phyloP scores from a whole-genome alignment of 768 basidiomycete genomes.

The Tricholoma saponaceum region DNA sequence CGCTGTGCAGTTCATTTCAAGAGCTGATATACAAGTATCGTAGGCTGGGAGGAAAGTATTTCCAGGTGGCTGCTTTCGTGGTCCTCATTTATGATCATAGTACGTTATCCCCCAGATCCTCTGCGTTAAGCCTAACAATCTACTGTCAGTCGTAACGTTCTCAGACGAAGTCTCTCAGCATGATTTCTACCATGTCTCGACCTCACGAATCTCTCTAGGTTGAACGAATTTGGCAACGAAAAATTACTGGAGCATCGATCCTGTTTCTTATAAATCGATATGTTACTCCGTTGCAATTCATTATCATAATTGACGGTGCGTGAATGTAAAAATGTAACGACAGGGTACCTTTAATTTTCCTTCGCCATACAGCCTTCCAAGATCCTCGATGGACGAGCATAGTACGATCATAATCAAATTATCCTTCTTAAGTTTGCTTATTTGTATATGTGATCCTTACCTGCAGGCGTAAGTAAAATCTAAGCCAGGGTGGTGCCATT shows the following conservation, averaged over 20 bases:
- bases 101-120: neutral
- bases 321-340: neutral
- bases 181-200: neutral
- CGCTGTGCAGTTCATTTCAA: neutral
- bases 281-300: slow-evolving; percentile 22
- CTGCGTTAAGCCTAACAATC: neutral
- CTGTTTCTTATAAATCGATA: slow-evolving; percentile 29
- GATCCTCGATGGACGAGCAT: slow-evolving; percentile 8
- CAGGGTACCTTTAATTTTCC: neutral
- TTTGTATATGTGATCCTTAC: neutral
- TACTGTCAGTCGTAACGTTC: neutral
- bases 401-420: slow-evolving; percentile 5
- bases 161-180: neutral
- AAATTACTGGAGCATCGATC: slow-evolving; percentile 18
- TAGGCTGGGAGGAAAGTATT: neutral
- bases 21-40: neutral
- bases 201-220: slow-evolving; percentile 11
- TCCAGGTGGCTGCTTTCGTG: neutral
- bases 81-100: slow-evolving; percentile 2
- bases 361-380: slow-evolving; percentile 20
- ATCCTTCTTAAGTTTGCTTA: neutral
- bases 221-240: slow-evolving; percentile 26
- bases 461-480: neutral
- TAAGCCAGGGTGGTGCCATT: neutral
- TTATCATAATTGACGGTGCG: slow-evolving; percentile 21